Percentiles rank a stretch among this genome's conserved stretches.
Conservation (phyloP, 441 rosid genomes). For the Pelargonium citronellum region DNA sequence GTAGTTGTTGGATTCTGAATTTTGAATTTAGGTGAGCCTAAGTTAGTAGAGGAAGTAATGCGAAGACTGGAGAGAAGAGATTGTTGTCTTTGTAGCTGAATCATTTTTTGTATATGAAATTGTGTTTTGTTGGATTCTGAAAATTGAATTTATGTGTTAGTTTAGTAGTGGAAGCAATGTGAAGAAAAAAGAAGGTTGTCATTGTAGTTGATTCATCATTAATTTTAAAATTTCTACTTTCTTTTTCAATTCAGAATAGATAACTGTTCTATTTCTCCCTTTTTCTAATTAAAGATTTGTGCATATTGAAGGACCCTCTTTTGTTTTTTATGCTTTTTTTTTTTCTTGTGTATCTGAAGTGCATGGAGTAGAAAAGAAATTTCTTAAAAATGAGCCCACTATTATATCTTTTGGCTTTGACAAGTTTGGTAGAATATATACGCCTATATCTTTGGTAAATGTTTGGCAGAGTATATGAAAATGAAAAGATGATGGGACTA, state of each 20-base stretch:
- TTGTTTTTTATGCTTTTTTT: not conserved
- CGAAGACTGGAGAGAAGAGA: too few relatives aligned
- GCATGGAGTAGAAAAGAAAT: not conserved
- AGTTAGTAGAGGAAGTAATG: not conserved
- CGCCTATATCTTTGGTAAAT: not conserved
- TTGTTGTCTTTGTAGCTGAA: not conserved
- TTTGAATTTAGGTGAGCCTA: not conserved
- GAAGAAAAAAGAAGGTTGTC: not conserved
- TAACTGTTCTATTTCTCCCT: too few relatives aligned
- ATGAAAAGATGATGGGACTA: not conserved
- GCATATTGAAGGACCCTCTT: not conserved
- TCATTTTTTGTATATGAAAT: not conserved
- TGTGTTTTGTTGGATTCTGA: not conserved
- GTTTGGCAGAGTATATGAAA: not conserved
- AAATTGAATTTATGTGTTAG: not conserved
- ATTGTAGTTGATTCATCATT: not conserved
- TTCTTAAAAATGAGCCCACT: not conserved
- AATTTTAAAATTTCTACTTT: not conserved
- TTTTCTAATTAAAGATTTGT: not conserved
- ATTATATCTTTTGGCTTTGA: not conserved
- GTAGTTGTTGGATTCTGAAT: not conserved
- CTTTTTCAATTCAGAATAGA: too few relatives aligned
- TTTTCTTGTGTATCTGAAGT: not conserved
- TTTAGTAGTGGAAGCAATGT: slow-evolving; percentile 1
- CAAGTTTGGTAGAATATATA: not conserved